Conservation (phyloP, 1,284 basidiomycete species). For the Athelia psychrophila region DNA sequence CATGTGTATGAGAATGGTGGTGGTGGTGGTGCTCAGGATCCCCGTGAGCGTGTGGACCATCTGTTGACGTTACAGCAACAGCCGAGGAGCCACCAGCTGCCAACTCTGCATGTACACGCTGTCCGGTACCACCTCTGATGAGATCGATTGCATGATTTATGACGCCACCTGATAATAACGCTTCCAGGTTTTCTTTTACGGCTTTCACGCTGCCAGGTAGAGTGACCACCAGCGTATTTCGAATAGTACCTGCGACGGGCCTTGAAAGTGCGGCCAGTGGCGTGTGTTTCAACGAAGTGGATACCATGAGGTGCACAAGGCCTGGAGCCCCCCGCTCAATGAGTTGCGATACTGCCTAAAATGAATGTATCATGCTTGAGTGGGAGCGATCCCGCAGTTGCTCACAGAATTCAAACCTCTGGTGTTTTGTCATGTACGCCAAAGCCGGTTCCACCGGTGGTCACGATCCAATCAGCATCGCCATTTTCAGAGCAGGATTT, state of each 20-base stretch:
- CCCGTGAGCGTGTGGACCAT: conserved; percentile 26
- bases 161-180: conserved; percentile 56
- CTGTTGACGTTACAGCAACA: conserved; percentile 12
- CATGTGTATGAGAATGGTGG: conserved; percentile 43
- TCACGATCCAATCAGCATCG: conserved; percentile 69
- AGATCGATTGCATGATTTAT: conserved; percentile 75
- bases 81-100: conserved; percentile 20
- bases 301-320: conserved; percentile 74
- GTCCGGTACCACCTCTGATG: conserved; percentile 67
- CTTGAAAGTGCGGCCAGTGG: conserved; percentile 81
- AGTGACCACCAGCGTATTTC: conserved; percentile 68
- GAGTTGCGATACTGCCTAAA: conserved; percentile 67
- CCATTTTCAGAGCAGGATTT: conserved; percentile 40
- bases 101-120: conserved; percentile 49
- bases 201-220: conserved; percentile 86
- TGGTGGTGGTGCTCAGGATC: conserved; percentile 37
- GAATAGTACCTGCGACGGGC: conserved; percentile 74
- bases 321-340: conserved; percentile 76
- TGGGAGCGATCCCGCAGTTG: conserved; percentile 3
- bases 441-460: conserved; percentile 87
- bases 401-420: conserved; percentile 47
- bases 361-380: conserved; percentile 1
- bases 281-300: conserved; percentile 69
- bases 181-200: conserved; percentile 74
- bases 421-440: conserved; percentile 78